Evolutionary conservation across 352 stramenopile genomes (phyloP), one percentile per base, ranked within the genome.

Genomic region (Globisporangium camurandrum): DNA sequence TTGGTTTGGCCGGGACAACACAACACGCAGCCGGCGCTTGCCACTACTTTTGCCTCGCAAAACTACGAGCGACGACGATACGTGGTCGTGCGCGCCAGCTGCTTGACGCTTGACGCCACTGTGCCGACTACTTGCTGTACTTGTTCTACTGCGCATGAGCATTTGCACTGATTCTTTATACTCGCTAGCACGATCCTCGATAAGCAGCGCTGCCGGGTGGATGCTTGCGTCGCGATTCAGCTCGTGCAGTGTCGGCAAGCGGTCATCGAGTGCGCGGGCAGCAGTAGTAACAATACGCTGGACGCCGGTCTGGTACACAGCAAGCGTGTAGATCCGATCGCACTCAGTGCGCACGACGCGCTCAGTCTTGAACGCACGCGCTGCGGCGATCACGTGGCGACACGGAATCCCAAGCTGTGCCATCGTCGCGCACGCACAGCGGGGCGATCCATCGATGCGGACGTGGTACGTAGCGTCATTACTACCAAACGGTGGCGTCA

Each of bases 331-430:
- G 52, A 92, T 82, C 14, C 62, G 20, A 39, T 88, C 73, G 37
- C 88, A 86, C 19, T 68, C 68, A 23, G 82, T 62, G 49, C 86
- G 64, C 27, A 89, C 60, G 41, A 62, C 62, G 14, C 59, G 61
- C 23, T 88, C 72, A 33, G 73, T 74, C 5, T 59, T 71, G 36
- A 88, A 88, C 38, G 86, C 60, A 39, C 80, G 61, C 19, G 67
- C 72, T 8, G 77, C 70, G 3, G 80, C 77, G 46, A 92, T 80
- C 33, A 87, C 80, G 51, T 92, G 80, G 20, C 77, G 76, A 19
- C 80, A 92, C n/a, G 77, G 80, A 44, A 88, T 70, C 2, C 76
- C 77, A 33, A 89, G 38, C 50, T 92, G 80, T 56, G 77, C 80
- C 66, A 86, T 86, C 36, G 73, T 51, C 1, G 73, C 62, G 41